Percentiles rank a stretch among this genome's conserved stretches.
These are phyloP conservation scores for Phalaenopsis aphrodite DNA, from an alignment of 106 monocot genomes.

Conservation along the genomic window DNA sequence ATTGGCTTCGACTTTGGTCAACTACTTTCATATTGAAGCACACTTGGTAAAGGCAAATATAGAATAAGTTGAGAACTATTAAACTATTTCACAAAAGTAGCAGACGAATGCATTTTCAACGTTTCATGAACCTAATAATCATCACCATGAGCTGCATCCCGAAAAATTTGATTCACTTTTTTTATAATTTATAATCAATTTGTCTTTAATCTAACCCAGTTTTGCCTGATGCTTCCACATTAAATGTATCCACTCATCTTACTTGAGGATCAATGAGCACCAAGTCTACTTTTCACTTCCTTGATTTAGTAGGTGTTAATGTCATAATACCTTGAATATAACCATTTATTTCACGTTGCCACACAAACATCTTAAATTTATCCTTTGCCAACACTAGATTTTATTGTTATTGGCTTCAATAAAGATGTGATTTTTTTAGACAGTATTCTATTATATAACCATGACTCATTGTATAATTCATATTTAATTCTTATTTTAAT, in stretches of 20 bases:
- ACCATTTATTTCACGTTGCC: no score
- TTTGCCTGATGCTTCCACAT: neutral
- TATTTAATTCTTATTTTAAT: neutral
- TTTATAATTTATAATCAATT: no score
- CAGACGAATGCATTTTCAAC: no score
- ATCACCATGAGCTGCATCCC: neutral
- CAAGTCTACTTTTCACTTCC: neutral
- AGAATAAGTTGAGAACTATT: no score
- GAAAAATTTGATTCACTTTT: neutral
- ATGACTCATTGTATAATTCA: neutral
- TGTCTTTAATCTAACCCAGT: neutral
- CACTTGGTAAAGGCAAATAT: neutral
- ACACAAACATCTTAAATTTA: no score
- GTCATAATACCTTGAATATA: neutral
- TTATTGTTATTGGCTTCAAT: neutral
- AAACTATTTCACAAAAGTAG: no score
- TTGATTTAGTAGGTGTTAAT: neutral
- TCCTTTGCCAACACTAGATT: no score
- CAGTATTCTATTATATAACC: neutral
- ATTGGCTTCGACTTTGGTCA: neutral
- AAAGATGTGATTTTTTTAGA: neutral
- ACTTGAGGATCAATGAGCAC: neutral
- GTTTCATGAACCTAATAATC: neutral
- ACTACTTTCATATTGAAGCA: neutral
- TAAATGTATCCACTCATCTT: neutral